Conservation (phyloP, 805 yeast genomes). For the Candida adriatica region DNA sequence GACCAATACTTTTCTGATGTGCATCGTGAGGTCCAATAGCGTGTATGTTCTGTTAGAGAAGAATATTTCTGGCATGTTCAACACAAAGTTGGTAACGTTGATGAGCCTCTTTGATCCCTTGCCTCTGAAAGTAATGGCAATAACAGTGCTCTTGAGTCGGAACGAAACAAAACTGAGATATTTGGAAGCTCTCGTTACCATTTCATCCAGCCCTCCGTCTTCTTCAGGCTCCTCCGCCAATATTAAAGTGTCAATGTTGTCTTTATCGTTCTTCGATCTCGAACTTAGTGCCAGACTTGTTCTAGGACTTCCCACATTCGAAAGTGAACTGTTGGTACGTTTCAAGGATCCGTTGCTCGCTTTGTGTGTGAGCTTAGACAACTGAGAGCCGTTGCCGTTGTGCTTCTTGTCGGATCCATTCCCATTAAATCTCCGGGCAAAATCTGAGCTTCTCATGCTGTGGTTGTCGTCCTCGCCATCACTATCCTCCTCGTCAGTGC, state of each 20-base stretch:
- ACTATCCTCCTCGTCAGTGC: slow-evolving; percentile 7
- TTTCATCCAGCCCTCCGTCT: slow-evolving; percentile 41
- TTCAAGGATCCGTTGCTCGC: slow-evolving; percentile 1
- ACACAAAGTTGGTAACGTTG: slow-evolving; percentile 67
- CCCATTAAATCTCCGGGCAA: slow-evolving; percentile 1
- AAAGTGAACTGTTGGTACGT: neutral
- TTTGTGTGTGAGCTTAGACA: neutral
- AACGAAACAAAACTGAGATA: slow-evolving; percentile 63
- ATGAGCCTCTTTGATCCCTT: slow-evolving; percentile 61
- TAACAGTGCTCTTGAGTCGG: slow-evolving; percentile 38
- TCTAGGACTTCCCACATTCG: slow-evolving; percentile 6
- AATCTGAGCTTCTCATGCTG: neutral
- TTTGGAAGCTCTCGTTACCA: slow-evolving; percentile 71
- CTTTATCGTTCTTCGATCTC: slow-evolving; percentile 9
- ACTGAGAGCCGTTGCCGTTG: neutral
- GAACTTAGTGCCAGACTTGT: slow-evolving; percentile 7
- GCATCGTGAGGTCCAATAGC: slow-evolving; percentile 54
- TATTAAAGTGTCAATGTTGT: slow-evolving; percentile 8
- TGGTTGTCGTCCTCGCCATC: slow-evolving; percentile 5
- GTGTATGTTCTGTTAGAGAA: slow-evolving; percentile 67
- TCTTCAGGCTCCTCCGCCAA: slow-evolving; percentile 1
- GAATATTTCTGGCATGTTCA: slow-evolving; percentile 55
- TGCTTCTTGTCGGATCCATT: neutral
- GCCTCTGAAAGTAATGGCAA: slow-evolving; percentile 73
- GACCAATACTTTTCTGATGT: slow-evolving; percentile 56